Conservation (phyloP, 305 asterid genomes). For the Ajuga reptans region DNA sequence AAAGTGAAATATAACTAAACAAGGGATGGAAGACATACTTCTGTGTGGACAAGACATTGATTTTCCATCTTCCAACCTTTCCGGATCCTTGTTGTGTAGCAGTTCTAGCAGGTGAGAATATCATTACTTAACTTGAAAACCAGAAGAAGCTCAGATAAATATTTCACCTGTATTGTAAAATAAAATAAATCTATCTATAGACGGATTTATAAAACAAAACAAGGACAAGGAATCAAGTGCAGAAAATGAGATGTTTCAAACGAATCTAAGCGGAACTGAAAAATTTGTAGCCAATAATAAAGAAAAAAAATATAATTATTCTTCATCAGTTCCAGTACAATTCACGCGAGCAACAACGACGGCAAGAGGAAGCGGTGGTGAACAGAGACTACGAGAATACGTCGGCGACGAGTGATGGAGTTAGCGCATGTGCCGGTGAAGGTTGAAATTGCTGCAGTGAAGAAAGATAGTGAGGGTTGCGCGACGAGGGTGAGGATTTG, state of each 20-base stretch:
- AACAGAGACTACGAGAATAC: too few species aligned
- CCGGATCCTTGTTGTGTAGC: constrained; percentile 96
- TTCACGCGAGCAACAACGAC: too few species aligned
- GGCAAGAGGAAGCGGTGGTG: too few species aligned
- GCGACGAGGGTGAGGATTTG: too few species aligned
- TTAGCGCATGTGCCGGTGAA: too few species aligned
- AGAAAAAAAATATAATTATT: too few species aligned
- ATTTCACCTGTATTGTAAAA: not conserved
- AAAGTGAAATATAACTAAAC: constrained; percentile 24
- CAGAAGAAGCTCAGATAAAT: not conserved
- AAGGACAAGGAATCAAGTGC: not conserved
- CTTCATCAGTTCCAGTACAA: too few species aligned
- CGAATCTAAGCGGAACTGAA: not conserved
- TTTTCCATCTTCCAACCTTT: constrained; percentile 83
- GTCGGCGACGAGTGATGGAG: too few species aligned
- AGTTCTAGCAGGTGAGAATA: constrained; percentile 80
- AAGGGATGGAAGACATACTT: constrained; percentile 44
- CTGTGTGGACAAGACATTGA: constrained; percentile 75
- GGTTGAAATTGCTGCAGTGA: too few species aligned
- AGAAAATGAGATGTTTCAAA: not conserved
- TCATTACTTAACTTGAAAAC: constrained; percentile 29
- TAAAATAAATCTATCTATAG: not conserved
- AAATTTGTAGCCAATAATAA: not conserved
- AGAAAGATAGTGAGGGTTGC: too few species aligned
- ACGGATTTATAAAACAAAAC: constrained; percentile 2